phyloP scores from a whole-genome alignment of 2,329 filamentous ascomycete genomes.

The Trichophyton verrucosum region DNA sequence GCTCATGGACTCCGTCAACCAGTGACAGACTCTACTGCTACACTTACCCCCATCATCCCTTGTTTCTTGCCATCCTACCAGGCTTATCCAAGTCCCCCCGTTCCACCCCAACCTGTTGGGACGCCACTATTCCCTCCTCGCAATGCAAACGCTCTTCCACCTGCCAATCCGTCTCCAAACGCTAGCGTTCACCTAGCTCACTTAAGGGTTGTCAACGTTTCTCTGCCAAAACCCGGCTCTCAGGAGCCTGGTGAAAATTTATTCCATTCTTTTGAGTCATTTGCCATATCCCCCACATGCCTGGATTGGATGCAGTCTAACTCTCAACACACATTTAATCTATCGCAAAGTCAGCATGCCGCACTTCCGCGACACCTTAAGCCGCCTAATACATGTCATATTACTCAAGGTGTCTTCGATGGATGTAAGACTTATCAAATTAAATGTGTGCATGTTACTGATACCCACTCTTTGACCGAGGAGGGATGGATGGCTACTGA shows the following conservation, averaged over 20 bases:
- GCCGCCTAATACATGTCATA: slow-evolving; percentile 16
- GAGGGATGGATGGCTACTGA: slow-evolving; percentile 51
- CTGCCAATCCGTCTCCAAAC: slow-evolving; percentile 34
- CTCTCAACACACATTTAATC: slow-evolving; percentile 26
- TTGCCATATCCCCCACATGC: slow-evolving; percentile 21
- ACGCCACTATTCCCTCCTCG: slow-evolving; percentile 26
- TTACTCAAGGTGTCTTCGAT: slow-evolving; percentile 30
- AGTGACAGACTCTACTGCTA: not conserved
- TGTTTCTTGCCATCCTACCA: not conserved
- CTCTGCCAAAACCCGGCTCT: not conserved
- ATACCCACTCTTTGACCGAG: slow-evolving; percentile 27
- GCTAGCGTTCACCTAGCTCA: slow-evolving; percentile 48
- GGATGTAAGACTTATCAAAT: slow-evolving; percentile 54
- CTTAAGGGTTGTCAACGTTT: slow-evolving; percentile 27
- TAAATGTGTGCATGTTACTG: slow-evolving; percentile 46
- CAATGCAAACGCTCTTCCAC: slow-evolving; percentile 24
- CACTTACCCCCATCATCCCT: not conserved
- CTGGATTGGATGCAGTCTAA: slow-evolving; percentile 19
- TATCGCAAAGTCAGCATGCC: slow-evolving; percentile 20
- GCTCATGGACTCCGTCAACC: not conserved
- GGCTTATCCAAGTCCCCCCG: not conserved
- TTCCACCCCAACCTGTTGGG: slow-evolving; percentile 11
- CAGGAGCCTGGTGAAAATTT: slow-evolving; percentile 13
- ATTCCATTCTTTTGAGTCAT: slow-evolving; percentile 27
- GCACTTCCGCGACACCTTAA: slow-evolving; percentile 23